Conservation (phyloP, 805 yeast genomes). For the Hanseniaspora vineae region DNA sequence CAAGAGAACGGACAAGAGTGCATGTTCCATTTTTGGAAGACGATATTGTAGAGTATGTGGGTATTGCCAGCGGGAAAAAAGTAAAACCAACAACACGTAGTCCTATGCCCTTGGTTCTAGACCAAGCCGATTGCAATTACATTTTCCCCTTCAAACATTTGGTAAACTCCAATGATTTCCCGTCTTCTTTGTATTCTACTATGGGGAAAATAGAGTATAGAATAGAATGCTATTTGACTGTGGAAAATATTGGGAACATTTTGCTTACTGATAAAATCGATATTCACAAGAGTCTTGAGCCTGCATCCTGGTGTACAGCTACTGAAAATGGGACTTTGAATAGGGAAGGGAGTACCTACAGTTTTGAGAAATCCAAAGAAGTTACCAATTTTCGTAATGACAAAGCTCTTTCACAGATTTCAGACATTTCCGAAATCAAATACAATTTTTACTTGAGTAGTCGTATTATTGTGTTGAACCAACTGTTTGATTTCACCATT, state of each 20-base stretch:
- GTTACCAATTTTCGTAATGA: too few species aligned
- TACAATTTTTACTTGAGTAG: neutral
- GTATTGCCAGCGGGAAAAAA: neutral
- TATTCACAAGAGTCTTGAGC: constrained; percentile 3
- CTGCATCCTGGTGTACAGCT: constrained; percentile 2
- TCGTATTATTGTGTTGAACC: neutral
- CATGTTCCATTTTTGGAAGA: constrained; percentile 3
- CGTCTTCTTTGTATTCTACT: constrained; percentile 5
- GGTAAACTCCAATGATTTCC: constrained; percentile 7
- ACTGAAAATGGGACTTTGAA: constrained; percentile 4
- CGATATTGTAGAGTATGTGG: neutral
- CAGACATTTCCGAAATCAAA: too few species aligned
- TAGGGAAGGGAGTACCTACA: neutral
- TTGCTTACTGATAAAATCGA: constrained; percentile 1
- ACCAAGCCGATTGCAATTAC: constrained; percentile 5
- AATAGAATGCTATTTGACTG: constrained; percentile 5
- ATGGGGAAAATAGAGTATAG: constrained; percentile 10
- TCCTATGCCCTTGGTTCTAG: neutral
- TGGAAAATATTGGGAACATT: constrained; percentile 3
- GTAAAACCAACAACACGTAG: too few species aligned
- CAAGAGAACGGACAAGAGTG: constrained; percentile 1
- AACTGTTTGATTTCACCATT: neutral
- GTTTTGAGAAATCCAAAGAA: too few species aligned
- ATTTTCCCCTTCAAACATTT: constrained; percentile 6
- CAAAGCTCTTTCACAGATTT: too few species aligned